Base-by-base conservation (phyloP, 2,329 filamentous ascomycete species). In the Penicillium nordicum region DNA sequence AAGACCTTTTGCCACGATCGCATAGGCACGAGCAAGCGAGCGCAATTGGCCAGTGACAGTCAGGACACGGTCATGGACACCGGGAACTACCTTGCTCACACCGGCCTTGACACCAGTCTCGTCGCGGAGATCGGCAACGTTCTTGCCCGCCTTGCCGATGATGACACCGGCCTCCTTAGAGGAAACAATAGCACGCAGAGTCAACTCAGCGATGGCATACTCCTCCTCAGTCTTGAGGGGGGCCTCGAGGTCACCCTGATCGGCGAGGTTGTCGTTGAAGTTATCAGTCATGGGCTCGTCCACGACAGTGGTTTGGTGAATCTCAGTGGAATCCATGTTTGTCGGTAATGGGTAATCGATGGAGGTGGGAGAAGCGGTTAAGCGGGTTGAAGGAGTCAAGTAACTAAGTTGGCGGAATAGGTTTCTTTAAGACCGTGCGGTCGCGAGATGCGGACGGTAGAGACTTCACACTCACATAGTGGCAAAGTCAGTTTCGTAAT, bases 161-260 rank as follows among this genome's bases (percentile, higher is more conserved):
- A 99, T 97, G 69, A 99, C 92, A 72, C 94, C 94, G 58, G 94
- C 94, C 79, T 99, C 94, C 80, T 97, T 97, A 75, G 94, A 97
- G 34, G 94, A 97, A 65, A 99, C 94, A 73, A 99, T 97, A 67
- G 94, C 94, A 74, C 94, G 90, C 62, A 99, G 85, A 60, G 94
- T 99, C 69, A 99, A 83, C 77, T 95, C 90, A 50, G 92, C 87
- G 74, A 92, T 86, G 50, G 91, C 92, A 73, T 99, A 99, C 77
- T 99, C 94, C 74, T 97, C 92, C 68, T 99, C 94, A 57, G 93
- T 96, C 80, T 93, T 94, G 69, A 91, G 93, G 58, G 84, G 84
- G 60, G 85, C 84, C 67, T 93, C 90, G 64, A 89, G 89, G 66
- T 94, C 89, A 48, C 70, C 73, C 49, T 76, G 80, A 56, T 89